Evolutionary conservation across 2,329 filamentous ascomycete species (phyloP).

Genomic region (Sporothrix variecibatus): DNA sequence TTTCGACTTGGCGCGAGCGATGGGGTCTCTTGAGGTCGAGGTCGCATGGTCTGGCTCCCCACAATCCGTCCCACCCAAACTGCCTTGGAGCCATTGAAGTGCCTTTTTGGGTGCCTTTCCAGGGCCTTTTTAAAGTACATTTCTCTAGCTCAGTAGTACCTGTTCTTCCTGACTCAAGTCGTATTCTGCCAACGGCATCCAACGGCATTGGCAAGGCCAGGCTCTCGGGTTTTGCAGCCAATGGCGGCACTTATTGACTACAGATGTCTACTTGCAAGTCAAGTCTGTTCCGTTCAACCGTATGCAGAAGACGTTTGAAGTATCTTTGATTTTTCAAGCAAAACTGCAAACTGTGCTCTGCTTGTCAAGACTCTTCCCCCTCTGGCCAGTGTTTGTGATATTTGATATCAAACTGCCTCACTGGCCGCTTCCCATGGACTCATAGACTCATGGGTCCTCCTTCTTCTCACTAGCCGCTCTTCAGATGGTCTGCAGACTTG

Average conservation of each 20-base stretch:
- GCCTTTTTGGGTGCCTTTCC: not conserved
- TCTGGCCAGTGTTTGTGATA: not conserved
- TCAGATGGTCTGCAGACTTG: conserved; percentile 13
- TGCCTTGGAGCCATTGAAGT: not conserved
- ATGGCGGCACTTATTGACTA: not conserved
- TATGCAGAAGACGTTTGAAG: not conserved
- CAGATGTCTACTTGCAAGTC: not conserved
- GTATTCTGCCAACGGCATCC: not conserved
- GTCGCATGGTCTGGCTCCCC: not conserved
- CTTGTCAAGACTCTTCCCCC: not conserved
- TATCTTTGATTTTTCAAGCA: not conserved
- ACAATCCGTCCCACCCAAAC: not conserved
- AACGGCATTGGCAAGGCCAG: not conserved
- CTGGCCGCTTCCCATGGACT: too few species aligned
- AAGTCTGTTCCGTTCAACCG: not conserved
- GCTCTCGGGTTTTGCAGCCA: conserved; percentile 1
- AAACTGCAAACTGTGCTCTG: not conserved
- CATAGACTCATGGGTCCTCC: not conserved
- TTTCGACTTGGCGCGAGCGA: not conserved
- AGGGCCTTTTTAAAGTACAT: not conserved
- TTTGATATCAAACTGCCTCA: not conserved
- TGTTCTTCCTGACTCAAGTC: not conserved
- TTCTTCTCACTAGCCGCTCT: not conserved
- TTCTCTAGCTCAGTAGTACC: not conserved
- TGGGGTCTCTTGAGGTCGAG: not conserved